A percentile compares a stretch with the other conserved stretches of the same genome.
These are phyloP conservation scores for Erodium maritimum DNA, from an alignment of 345 rosid genomes.

Conservation along the genomic window DNA sequence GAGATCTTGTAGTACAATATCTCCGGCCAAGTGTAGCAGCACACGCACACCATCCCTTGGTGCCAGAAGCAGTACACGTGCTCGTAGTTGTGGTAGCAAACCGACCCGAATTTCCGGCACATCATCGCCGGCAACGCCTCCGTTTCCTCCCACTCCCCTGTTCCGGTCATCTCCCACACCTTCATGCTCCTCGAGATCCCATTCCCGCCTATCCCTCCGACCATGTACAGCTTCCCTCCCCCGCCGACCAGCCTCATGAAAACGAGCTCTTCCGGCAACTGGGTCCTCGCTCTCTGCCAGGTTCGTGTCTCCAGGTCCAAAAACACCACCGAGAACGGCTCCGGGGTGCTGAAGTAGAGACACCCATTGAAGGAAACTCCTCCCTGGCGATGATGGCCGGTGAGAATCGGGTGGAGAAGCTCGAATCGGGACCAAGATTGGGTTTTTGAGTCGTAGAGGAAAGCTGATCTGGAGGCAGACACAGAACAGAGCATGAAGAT, in stretches of 20 bases:
- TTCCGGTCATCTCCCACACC: conserved; percentile 45
- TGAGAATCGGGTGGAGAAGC: conserved; percentile 27
- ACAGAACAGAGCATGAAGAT: conserved; percentile 47
- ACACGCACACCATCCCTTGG: conserved; percentile 59
- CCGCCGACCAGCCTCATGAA: conserved; percentile 59
- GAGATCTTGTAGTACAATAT: conserved; percentile 58
- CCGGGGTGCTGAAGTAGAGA: conserved; percentile 46
- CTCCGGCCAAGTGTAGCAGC: conserved; percentile 98
- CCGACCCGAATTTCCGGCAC: conserved; percentile 68
- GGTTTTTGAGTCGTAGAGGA: conserved; percentile 44
- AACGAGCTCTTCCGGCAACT: conserved; percentile 39
- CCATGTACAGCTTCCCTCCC: conserved; percentile 46
- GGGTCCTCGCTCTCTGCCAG: conserved; percentile 24
- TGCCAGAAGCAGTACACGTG: conserved; percentile 90
- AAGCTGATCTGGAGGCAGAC: conserved; percentile 25
- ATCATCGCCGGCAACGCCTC: conserved; percentile 64
- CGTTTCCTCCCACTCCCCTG: conserved; percentile 39
- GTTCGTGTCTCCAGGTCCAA: conserved; percentile 37
- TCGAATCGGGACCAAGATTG: conserved; percentile 41
- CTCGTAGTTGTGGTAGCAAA: conserved; percentile 81
- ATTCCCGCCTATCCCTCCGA: conserved; percentile 71
- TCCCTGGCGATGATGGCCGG: conserved; percentile 37
- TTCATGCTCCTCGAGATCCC: conserved; percentile 70
- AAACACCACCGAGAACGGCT: conserved; percentile 45
- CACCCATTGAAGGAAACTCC: conserved; percentile 47